These are phyloP conservation scores for Aspergillus sp. DNA, from an alignment of 2,329 filamentous ascomycete species.

Conservation along the genomic window DNA sequence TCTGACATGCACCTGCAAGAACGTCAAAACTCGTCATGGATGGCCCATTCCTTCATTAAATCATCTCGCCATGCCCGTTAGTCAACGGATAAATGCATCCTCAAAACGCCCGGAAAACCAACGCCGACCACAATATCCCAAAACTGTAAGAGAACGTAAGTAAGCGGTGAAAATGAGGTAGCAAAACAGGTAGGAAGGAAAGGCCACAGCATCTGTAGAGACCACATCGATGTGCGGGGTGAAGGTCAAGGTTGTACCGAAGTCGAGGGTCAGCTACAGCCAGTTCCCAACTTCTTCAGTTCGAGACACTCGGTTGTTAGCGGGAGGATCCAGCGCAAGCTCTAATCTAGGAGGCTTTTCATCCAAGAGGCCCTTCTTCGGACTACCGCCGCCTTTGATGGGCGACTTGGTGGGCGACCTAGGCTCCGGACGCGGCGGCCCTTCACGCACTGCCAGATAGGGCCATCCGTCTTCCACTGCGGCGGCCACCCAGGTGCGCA, in stretches of 20 bases:
- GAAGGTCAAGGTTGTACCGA: neutral
- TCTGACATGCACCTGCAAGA: constrained; percentile 12
- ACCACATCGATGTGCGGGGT: neutral
- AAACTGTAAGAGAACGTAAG: constrained; percentile 4
- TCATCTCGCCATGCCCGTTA: constrained; percentile 22
- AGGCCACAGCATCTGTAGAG: neutral
- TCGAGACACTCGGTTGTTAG: constrained; percentile 19
- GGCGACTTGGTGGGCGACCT: constrained; percentile 46
- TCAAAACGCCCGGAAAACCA: constrained; percentile 23
- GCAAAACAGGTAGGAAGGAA: constrained; percentile 13
- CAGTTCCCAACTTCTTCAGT: constrained; percentile 35
- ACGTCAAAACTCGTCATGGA: constrained; percentile 16
- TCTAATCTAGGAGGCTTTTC: constrained; percentile 62
- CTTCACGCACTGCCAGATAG: constrained; percentile 69
- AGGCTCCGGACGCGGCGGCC: constrained; percentile 41
- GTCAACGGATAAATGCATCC: constrained; percentile 18
- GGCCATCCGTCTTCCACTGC: constrained; percentile 87
- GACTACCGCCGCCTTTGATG: constrained; percentile 42
- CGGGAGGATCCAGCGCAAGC: constrained; percentile 36
- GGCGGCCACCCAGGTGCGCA: constrained; percentile 87
- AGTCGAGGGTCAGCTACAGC: constrained; percentile 25
- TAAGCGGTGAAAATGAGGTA: constrained; percentile 5
- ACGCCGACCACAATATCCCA: constrained; percentile 15
- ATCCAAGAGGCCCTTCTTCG: constrained; percentile 46
- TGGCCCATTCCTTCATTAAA: constrained; percentile 24